Conservation (phyloP, 2,329 filamentous ascomycete species). For the Trichothecium sympodiale region DNA sequence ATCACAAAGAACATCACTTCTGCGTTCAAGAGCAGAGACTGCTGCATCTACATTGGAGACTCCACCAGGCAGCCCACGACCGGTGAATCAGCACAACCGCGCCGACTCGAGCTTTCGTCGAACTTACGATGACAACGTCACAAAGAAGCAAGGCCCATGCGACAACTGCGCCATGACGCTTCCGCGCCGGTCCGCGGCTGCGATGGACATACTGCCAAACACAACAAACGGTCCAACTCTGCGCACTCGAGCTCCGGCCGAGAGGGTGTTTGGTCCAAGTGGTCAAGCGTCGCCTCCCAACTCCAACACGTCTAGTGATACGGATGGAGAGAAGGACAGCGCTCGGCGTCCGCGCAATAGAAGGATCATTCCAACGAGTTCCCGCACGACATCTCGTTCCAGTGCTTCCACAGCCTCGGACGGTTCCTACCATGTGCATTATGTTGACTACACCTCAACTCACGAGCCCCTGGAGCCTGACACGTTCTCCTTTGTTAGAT, state of each 20-base stretch:
- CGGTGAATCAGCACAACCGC: slow-evolving; percentile 25
- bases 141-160: slow-evolving; percentile 51
- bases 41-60: slow-evolving; percentile 39
- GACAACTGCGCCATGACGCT: slow-evolving; percentile 59
- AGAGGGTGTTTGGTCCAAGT: slow-evolving; percentile 40
- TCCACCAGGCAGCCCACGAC: slow-evolving; percentile 45
- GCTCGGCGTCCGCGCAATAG: slow-evolving; percentile 25
- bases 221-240: slow-evolving; percentile 42
- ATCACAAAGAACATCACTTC: slow-evolving; percentile 28
- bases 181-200: slow-evolving; percentile 27
- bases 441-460: slow-evolving; percentile 57
- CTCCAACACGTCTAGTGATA: slow-evolving; percentile 40
- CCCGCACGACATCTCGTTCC: slow-evolving; percentile 37
- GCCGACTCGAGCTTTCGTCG: slow-evolving; percentile 49
- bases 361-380: slow-evolving; percentile 29
- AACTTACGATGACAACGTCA: slow-evolving; percentile 56
- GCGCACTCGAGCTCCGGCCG: slow-evolving; percentile 49
- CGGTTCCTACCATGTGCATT: slow-evolving; percentile 47
- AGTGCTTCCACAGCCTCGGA: slow-evolving; percentile 40
- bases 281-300: slow-evolving; percentile 38
- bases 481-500: slow-evolving; percentile 57
- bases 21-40: slow-evolving; percentile 23
- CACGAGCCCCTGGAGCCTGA: slow-evolving; percentile 50
- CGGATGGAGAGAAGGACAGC: slow-evolving; percentile 38
- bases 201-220: slow-evolving; percentile 12